phyloP scores from a whole-genome alignment of 192 early-diverging fungal species.

The Oehlia diaphana region DNA sequence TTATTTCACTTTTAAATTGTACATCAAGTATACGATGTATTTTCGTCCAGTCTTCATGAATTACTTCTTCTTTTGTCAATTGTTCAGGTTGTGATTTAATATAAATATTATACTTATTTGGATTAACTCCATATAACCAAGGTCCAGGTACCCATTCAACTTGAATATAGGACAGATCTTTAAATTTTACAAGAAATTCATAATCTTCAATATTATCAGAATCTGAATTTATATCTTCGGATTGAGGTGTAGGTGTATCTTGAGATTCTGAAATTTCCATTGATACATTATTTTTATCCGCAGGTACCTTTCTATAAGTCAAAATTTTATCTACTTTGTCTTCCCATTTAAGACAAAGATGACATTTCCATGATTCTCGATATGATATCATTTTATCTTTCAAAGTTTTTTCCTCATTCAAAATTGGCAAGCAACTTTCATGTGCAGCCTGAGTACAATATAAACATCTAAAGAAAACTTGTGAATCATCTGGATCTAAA shows the following conservation, averaged over 20 bases:
- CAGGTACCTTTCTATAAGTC: constrained; percentile 24
- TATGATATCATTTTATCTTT: constrained; percentile 35
- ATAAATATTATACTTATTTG: constrained; percentile 33
- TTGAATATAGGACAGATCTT: constrained; percentile 46
- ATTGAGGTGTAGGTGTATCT: not conserved
- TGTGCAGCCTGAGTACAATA: constrained; percentile 39
- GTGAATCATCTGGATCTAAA: not conserved
- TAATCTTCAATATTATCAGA: constrained; percentile 19
- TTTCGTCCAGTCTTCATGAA: constrained; percentile 39
- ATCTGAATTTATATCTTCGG: not conserved
- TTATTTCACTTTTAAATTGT: constrained; percentile 32
- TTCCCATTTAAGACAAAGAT: constrained; percentile 42
- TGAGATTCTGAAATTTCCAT: constrained; percentile 28
- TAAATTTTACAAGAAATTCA: constrained; percentile 52
- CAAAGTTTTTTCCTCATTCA: constrained; percentile 1
- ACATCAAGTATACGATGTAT: constrained; percentile 46
- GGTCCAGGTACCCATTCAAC: constrained; percentile 49
- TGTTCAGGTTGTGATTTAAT: constrained; percentile 33
- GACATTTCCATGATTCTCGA: constrained; percentile 42
- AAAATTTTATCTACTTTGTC: constrained; percentile 37
- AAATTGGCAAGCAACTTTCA: constrained; percentile 32
- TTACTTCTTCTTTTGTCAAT: constrained; percentile 29
- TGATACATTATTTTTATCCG: not conserved
- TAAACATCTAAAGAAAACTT: constrained; percentile 40
- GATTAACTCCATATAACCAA: constrained; percentile 42